Base-by-base conservation (phyloP, 192 early-diverging fungal species). In the Glomus cerebriforme region DNA sequence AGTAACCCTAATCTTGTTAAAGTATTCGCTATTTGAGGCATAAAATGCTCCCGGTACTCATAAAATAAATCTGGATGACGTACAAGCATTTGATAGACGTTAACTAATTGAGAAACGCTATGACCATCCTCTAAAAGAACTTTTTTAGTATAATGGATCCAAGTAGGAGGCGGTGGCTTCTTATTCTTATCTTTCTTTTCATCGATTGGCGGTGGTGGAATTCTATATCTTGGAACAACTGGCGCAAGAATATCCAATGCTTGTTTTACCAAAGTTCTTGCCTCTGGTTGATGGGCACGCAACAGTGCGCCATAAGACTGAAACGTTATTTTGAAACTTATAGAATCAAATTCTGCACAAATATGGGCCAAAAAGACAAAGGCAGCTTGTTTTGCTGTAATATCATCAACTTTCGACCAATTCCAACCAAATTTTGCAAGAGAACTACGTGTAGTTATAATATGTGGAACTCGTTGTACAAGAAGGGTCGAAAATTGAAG, bases 41-140 rank as follows among this genome's bases (percentile, higher is more conserved):
- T 89, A 82, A 99, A 98, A 80, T 96, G 93, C 66, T 94, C 91
- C 12, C 96, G 89, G 75, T 89, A 91, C 32, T 94, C 91, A 85
- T 95, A 99, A 79, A 98, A 99, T 64, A 97, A 85, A 63, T 93
- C 92, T 0, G 95, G 89, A 35, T 98, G 95, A 22, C 94, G 92
- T 1, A 97, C 91, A 63, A 99, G 87, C 10, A 96, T 83, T 83
- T 96, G 96, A 82, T 97, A 99, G 1, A 98, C 91, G 62, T 95
- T 93, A 29, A 96, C 90, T 35, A 98, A 86, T 79, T 98, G 96
- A 10, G 94, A 88, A 31, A 95, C 88, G 73, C 92, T 93, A 67
- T 97, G 94, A n/a, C 93, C 94, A 80, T 99, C 95, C 78, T 99
- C 98, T 3, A 96, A 88, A 9, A 99, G 87, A 49, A 97, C 90